Evolutionary conservation across 2,329 filamentous ascomycete genomes (phyloP).

Genomic region (Pseudogymnoascus sp.): DNA sequence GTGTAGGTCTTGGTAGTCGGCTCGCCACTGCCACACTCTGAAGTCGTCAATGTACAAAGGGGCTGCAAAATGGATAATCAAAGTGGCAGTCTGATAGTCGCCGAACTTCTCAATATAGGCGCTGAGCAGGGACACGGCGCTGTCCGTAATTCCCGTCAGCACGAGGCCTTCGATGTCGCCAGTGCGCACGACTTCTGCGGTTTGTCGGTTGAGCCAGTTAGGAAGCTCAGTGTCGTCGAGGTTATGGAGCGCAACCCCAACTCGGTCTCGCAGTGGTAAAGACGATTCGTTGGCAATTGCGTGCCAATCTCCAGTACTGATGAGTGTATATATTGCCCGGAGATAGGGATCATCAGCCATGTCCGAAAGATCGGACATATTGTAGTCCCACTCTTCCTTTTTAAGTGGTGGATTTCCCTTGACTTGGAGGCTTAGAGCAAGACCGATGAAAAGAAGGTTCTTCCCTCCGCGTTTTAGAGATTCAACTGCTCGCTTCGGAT

Average conservation of each 20-base stretch:
- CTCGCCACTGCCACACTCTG: conserved; percentile 68
- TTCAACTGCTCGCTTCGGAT: conserved; percentile 61
- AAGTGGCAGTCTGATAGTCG: conserved; percentile 72
- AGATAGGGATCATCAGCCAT: conserved; percentile 70
- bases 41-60: conserved; percentile 73
- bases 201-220: conserved; percentile 62
- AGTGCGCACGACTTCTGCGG: conserved; percentile 52
- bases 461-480: conserved; percentile 63
- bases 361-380: conserved; percentile 25
- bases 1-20: conserved; percentile 63
- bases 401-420: conserved; percentile 38
- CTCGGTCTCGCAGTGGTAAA: conserved; percentile 67
- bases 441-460: conserved; percentile 62
- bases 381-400: conserved; percentile 26
- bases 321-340: conserved; percentile 70
- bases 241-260: conserved; percentile 65
- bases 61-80: conserved; percentile 67
- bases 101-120: conserved; percentile 69
- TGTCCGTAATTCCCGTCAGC: conserved; percentile 69
- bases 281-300: conserved; percentile 67
- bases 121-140: conserved; percentile 67
- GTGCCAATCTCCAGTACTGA: conserved; percentile 71
- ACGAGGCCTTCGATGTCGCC: conserved; percentile 74
- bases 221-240: conserved; percentile 57
- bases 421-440: conserved; percentile 59